phyloP scores from a whole-genome alignment of 2,329 filamentous ascomycete species.

The Chaetothyriales sp. region DNA sequence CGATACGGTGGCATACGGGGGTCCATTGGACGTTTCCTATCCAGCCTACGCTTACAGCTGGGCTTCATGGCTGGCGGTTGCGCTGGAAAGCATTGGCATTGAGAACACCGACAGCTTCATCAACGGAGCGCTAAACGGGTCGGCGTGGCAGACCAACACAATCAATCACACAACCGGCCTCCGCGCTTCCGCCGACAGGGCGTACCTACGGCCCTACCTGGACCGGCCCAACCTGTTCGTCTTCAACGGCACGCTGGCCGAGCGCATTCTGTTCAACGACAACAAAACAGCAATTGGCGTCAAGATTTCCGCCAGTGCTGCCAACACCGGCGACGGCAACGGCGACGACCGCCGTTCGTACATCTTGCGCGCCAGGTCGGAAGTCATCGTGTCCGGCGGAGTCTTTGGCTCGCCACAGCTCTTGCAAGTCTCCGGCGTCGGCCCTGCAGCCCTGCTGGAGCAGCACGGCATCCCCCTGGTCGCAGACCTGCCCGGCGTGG shows the following conservation, averaged over 20 bases:
- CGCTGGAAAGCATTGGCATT: not conserved
- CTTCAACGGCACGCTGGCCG: slow-evolving; percentile 2
- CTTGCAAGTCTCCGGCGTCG: slow-evolving; percentile 48
- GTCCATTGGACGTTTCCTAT: not conserved
- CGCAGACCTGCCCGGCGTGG: slow-evolving; percentile 15
- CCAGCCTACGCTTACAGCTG: not conserved
- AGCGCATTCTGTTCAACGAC: not conserved
- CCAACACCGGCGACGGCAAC: slow-evolving; percentile 4
- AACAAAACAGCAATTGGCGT: not conserved
- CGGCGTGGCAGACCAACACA: not conserved
- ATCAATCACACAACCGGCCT: not conserved
- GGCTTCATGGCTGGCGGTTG: not conserved
- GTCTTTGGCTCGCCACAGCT: slow-evolving; percentile 42
- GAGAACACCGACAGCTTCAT: not conserved
- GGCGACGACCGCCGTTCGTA: not conserved
- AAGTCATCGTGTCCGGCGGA: slow-evolving; percentile 46
- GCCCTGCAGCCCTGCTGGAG: slow-evolving; percentile 18
- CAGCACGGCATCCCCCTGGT: slow-evolving; percentile 10
- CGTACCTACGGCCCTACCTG: not conserved
- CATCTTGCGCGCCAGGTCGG: slow-evolving; percentile 26
- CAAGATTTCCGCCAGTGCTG: not conserved
- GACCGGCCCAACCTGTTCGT: slow-evolving; percentile 6
- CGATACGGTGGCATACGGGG: not conserved
- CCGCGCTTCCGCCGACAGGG: not conserved
- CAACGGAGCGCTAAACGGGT: not conserved